phyloP scores from a whole-genome alignment of 208 protist species.

The Acanthamoeba sp. region DNA sequence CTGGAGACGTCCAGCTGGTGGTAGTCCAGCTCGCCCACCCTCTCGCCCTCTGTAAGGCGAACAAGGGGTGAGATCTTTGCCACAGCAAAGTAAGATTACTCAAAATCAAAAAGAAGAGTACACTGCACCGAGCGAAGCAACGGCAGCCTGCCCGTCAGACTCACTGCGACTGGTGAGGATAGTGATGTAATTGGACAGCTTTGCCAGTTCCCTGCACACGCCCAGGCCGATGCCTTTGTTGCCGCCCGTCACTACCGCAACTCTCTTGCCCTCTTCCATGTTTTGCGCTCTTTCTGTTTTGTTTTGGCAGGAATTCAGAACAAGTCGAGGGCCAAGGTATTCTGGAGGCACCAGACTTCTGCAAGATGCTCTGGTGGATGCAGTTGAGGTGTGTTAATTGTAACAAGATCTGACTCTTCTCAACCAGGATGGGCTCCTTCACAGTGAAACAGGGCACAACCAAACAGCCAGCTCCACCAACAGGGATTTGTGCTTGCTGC shows the following conservation, averaged over 20 bases:
- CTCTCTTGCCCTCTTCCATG: constrained; percentile 7
- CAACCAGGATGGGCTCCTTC: too few relatives aligned
- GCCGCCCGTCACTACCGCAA: constrained; percentile 14
- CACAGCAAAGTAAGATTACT: background rate
- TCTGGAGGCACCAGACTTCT: too few relatives aligned
- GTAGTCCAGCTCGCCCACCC: background rate
- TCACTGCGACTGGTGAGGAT: constrained; percentile 15
- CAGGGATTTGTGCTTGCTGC: too few relatives aligned
- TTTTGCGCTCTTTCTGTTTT: too few relatives aligned
- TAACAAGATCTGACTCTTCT: too few relatives aligned
- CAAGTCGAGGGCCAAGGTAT: too few relatives aligned
- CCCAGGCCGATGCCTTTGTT: constrained; percentile 37
- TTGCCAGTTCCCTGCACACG: constrained; percentile 12
- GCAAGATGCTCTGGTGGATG: too few relatives aligned
- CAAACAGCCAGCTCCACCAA: too few relatives aligned
- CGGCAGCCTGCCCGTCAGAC: background rate
- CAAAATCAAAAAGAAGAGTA: background rate
- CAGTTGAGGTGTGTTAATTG: too few relatives aligned
- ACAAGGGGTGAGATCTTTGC: background rate
- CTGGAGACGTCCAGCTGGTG: constrained; percentile 25
- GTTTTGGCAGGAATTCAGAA: too few relatives aligned
- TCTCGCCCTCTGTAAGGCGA: background rate
- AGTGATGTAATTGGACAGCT: background rate
- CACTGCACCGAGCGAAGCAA: background rate
- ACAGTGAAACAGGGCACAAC: too few relatives aligned